These are phyloP conservation scores for Rhodotorula graminis DNA, from an alignment of 768 basidiomycete species.

Conservation along the genomic window DNA sequence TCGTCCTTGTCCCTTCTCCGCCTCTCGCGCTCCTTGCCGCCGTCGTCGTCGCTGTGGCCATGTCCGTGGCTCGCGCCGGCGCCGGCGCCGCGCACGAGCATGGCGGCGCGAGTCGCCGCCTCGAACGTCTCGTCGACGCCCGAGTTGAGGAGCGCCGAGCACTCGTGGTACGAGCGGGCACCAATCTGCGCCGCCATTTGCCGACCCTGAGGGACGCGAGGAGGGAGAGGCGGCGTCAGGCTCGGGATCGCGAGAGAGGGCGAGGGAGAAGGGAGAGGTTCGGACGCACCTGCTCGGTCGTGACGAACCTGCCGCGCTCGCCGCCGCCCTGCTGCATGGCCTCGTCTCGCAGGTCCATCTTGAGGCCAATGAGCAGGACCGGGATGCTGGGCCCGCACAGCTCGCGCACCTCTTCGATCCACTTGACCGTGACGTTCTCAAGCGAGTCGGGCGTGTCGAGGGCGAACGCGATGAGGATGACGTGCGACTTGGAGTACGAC, in stretches of 20 bases:
- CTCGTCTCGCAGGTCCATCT: slow-evolving; percentile 73
- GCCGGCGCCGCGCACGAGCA: slow-evolving; percentile 65
- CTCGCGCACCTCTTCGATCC: slow-evolving; percentile 97
- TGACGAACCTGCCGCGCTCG: slow-evolving; percentile 45
- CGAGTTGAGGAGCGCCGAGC: slow-evolving; percentile 49
- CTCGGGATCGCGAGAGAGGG: slow-evolving; percentile 7
- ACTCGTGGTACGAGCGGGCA: slow-evolving; percentile 90
- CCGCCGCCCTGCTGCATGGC: slow-evolving; percentile 40
- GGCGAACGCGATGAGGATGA: slow-evolving; percentile 94
- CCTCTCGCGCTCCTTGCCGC: slow-evolving; percentile 12
- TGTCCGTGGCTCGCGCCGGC: neutral
- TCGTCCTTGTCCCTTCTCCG: neutral
- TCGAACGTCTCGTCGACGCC: slow-evolving; percentile 98
- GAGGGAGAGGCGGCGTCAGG: neutral
- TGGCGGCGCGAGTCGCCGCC: slow-evolving; percentile 90
- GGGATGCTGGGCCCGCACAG: slow-evolving; percentile 91
- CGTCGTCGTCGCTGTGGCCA: slow-evolving; percentile 2
- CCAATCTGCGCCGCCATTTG: slow-evolving; percentile 76
- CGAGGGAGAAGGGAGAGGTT: slow-evolving; percentile 22
- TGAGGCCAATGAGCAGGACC: slow-evolving; percentile 92
- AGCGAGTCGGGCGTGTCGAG: slow-evolving; percentile 94
- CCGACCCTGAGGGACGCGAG: slow-evolving; percentile 59
- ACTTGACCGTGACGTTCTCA: slow-evolving; percentile 94
- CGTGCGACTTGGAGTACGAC: slow-evolving; percentile 96
- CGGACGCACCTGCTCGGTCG: slow-evolving; percentile 46